A percentile compares a stretch with the other conserved stretches of the same genome.
phyloP scores from a whole-genome alignment of 2,329 filamentous ascomycete genomes.

The Pseudogymnoascus pannorum region DNA sequence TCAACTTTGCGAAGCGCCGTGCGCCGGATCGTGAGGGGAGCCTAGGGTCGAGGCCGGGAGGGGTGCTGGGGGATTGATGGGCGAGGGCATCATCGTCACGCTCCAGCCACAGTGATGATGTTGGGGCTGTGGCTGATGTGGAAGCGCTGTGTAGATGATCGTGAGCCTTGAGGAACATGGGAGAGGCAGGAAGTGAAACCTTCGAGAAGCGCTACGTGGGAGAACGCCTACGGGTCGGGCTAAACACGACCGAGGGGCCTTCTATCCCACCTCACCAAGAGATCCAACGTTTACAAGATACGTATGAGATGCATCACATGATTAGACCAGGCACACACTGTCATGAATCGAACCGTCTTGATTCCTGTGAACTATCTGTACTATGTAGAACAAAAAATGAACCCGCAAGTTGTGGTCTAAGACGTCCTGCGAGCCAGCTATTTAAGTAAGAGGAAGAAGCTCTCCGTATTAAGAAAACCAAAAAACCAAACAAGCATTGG shows the following conservation, averaged over 20 bases:
- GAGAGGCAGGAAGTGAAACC: too few relatives aligned
- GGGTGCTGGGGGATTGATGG: too few relatives aligned
- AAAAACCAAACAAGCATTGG: not conserved
- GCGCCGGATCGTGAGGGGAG: not conserved
- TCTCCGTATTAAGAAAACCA: not conserved
- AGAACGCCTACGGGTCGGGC: not conserved
- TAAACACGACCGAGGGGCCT: not conserved
- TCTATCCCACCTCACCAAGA: too few relatives aligned
- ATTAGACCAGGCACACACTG: not conserved
- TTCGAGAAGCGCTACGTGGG: not conserved
- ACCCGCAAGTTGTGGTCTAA: not conserved
- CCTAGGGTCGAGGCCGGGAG: not conserved
- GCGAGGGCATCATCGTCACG: too few relatives aligned
- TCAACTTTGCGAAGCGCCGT: not conserved
- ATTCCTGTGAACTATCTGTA: constrained; percentile 9
- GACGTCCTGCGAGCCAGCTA: not conserved
- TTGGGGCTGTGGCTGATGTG: not conserved
- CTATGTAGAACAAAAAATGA: not conserved
- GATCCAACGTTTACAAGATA: too few relatives aligned
- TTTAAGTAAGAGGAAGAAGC: not conserved
- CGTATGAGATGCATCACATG: not conserved
- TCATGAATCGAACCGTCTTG: not conserved
- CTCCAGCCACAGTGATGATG: not conserved
- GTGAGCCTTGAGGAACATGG: not conserved
- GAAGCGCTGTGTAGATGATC: not conserved